These are phyloP conservation scores for Prunus campanulata DNA, from an alignment of 306 rosid species.

Conservation along the genomic window DNA sequence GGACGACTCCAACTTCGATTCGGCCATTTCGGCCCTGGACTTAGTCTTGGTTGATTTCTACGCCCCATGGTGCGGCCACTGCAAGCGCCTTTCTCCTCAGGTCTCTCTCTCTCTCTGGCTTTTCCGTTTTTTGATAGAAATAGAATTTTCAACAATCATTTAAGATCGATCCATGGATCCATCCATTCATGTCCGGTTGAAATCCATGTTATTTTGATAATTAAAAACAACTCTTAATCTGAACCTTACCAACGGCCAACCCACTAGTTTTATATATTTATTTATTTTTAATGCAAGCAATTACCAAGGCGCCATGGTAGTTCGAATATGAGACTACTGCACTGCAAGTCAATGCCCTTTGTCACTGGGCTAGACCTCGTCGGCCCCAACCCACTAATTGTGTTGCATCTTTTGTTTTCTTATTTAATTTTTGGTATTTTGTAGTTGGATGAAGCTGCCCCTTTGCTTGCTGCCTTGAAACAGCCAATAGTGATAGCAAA, in stretches of 20 bases:
- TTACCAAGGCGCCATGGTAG: no score
- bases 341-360: no score
- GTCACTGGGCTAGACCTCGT: no score
- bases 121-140: no score
- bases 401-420: background rate
- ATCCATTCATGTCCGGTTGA: background rate
- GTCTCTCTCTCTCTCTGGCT: conserved; percentile 29
- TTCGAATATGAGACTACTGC: no score
- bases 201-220: background rate
- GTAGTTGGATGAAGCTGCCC: conserved; percentile 94
- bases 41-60: conserved; percentile 80
- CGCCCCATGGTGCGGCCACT: conserved; percentile 99
- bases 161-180: background rate
- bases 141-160: background rate
- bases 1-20: conserved; percentile 86
- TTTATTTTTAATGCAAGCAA: no score
- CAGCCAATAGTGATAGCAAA: conserved; percentile 78
- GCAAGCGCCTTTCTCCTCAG: conserved; percentile 98
- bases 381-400: no score
- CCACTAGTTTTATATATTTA: no score
- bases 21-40: conserved; percentile 74
- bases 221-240: background rate
- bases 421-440: conserved; percentile 16
- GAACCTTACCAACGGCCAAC: no score
- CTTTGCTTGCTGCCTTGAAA: conserved; percentile 69